phyloP scores from a whole-genome alignment of 306 rosid genomes.

The Morella rubra region DNA sequence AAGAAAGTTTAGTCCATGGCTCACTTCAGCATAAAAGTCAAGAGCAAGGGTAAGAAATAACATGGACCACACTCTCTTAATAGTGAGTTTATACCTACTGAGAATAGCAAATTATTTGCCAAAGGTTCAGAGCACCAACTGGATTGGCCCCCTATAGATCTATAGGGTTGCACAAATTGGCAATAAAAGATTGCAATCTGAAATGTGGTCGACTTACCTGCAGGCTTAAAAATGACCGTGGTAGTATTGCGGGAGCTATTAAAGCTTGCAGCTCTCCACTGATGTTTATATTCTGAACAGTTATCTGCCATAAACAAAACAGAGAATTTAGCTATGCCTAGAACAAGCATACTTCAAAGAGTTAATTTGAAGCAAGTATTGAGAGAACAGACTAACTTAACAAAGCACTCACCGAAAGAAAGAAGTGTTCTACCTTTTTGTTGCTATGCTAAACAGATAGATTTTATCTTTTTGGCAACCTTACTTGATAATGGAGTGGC shows the following conservation, averaged over 20 bases:
- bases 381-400: slow-evolving; percentile 12
- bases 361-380: neutral
- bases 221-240: slow-evolving; percentile 76
- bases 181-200: slow-evolving; percentile 8
- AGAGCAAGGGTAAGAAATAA: neutral
- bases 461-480: neutral
- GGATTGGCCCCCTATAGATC: neutral
- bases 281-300: slow-evolving; percentile 69
- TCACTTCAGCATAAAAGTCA: neutral
- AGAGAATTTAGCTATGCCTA: slow-evolving; percentile 30
- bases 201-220: slow-evolving; percentile 50
- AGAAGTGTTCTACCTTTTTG: neutral
- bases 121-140: neutral
- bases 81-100: neutral
- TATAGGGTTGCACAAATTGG: slow-evolving; percentile 4
- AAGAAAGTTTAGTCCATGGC: neutral
- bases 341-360: neutral
- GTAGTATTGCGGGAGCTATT: slow-evolving; percentile 88
- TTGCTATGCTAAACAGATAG: neutral
- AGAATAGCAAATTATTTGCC: neutral
- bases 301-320: slow-evolving; percentile 57
- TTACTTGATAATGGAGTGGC: slow-evolving; percentile 7
- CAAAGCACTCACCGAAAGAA: neutral
- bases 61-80: neutral
- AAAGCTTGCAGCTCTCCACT: slow-evolving; percentile 80